A percentile compares a stretch with the other conserved stretches of the same genome.
Conservation (phyloP, 139 green algal species). For the Picochlorum sp. region DNA sequence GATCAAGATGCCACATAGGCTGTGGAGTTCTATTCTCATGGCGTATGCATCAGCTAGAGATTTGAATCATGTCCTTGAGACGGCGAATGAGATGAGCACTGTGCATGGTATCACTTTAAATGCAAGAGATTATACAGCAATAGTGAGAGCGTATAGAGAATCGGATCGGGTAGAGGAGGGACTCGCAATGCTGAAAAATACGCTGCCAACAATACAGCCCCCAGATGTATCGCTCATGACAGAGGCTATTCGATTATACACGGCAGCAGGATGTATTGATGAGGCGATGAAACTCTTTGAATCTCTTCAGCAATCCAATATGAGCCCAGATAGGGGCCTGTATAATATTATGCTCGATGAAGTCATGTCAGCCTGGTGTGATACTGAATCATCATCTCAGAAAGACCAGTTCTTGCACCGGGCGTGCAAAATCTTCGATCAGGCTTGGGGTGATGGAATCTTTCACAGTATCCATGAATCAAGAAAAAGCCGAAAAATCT, state of each 20-base stretch:
- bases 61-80: not conserved
- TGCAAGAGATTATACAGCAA: slow-evolving; percentile 53
- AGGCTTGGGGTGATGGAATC: not conserved
- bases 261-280: not conserved
- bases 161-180: slow-evolving; percentile 8
- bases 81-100: slow-evolving; percentile 66
- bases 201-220: not conserved
- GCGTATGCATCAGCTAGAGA: slow-evolving; percentile 12
- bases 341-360: slow-evolving; percentile 4
- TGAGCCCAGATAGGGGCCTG: not conserved
- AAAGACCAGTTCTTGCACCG: not conserved
- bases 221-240: slow-evolving; percentile 67
- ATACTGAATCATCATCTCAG: not conserved
- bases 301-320: not conserved
- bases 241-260: slow-evolving; percentile 59
- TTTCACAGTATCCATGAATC: not conserved
- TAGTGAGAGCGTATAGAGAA: slow-evolving; percentile 49
- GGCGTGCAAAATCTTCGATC: not conserved
- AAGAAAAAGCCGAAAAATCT: not conserved
- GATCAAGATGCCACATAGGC: slow-evolving; percentile 4
- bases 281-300: not conserved
- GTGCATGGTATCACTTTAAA: slow-evolving; percentile 48
- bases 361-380: slow-evolving; percentile 3
- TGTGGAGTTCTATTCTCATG: slow-evolving; percentile 13
- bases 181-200: slow-evolving; percentile 13